Conservation (phyloP, 129 eudicot genomes). For the Centrapalus pauciflorus region DNA sequence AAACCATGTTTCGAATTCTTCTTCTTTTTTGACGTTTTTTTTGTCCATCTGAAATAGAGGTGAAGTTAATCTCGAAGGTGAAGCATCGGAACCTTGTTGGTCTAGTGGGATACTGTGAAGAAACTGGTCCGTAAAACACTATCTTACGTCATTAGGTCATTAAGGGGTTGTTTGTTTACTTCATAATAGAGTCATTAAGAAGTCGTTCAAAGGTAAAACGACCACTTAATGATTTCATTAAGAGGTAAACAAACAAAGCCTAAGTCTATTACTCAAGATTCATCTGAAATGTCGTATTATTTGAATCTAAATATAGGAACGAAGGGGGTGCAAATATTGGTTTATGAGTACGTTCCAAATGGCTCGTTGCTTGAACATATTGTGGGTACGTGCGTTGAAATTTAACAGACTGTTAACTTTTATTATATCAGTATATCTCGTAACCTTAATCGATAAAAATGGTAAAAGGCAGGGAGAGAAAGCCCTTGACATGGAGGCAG, state of each 20-base stretch:
- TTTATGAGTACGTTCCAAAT: constrained; percentile 66
- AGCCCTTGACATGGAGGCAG: constrained; percentile 70
- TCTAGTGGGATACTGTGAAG: constrained; percentile 68
- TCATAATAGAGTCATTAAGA: too few species aligned
- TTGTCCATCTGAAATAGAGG: constrained; percentile 43
- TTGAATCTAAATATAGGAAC: constrained; percentile 26
- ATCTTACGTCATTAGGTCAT: background rate
- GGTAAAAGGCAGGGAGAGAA: constrained; percentile 56
- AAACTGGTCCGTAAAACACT: constrained; percentile 41
- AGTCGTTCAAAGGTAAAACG: too few species aligned
- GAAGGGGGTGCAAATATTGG: constrained; percentile 51
- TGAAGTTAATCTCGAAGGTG: constrained; percentile 69
- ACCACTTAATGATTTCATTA: too few species aligned
- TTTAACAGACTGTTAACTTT: background rate
- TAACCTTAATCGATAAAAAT: background rate
- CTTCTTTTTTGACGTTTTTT: background rate
- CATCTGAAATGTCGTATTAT: background rate
- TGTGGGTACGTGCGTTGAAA: constrained; percentile 52
- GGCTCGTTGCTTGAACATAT: constrained; percentile 76
- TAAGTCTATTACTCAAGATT: background rate
- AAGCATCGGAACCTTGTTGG: constrained; percentile 69
- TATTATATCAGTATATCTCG: background rate
- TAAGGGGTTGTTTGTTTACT: too few species aligned
- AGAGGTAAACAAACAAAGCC: too few species aligned
- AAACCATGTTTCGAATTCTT: background rate